These are phyloP conservation scores for Colletotrichum coccodes DNA, from an alignment of 2,329 filamentous ascomycete species.

Conservation along the genomic window DNA sequence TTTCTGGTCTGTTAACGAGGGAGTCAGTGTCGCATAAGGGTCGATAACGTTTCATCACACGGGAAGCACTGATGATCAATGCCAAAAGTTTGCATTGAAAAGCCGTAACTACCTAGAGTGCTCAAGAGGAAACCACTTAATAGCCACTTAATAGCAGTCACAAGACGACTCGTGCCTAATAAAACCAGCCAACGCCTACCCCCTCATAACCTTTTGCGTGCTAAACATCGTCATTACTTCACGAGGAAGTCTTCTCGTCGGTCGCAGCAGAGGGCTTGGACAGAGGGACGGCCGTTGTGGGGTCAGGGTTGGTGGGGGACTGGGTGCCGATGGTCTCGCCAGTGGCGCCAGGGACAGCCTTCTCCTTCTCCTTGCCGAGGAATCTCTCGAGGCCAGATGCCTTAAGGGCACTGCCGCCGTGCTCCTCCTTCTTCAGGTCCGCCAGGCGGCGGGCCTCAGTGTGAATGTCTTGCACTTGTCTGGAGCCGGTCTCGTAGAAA, in stretches of 20 bases:
- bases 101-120: slow-evolving; percentile 14
- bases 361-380: slow-evolving; percentile 63
- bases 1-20: too few relatives aligned
- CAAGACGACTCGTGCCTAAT: slow-evolving; percentile 20
- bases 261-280: slow-evolving; percentile 34
- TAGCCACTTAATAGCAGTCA: slow-evolving; percentile 23
- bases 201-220: slow-evolving; percentile 10
- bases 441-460: slow-evolving; percentile 88
- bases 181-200: slow-evolving; percentile 30
- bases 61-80: not conserved
- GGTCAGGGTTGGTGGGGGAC: slow-evolving; percentile 30
- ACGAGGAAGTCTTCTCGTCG: slow-evolving; percentile 37
- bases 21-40: too few relatives aligned
- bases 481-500: slow-evolving; percentile 87
- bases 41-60: not conserved
- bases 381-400: slow-evolving; percentile 66
- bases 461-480: slow-evolving; percentile 95
- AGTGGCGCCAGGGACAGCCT: slow-evolving; percentile 65
- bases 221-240: not conserved
- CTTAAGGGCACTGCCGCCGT: slow-evolving; percentile 69
- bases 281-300: slow-evolving; percentile 28
- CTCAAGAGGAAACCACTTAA: not conserved
- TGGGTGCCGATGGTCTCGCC: slow-evolving; percentile 49
- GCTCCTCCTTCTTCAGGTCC: slow-evolving; percentile 80
- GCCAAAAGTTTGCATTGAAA: not conserved